These are phyloP conservation scores for Rhodotorula glutinis DNA, from an alignment of 1,284 basidiomycete genomes.

Conservation along the genomic window DNA sequence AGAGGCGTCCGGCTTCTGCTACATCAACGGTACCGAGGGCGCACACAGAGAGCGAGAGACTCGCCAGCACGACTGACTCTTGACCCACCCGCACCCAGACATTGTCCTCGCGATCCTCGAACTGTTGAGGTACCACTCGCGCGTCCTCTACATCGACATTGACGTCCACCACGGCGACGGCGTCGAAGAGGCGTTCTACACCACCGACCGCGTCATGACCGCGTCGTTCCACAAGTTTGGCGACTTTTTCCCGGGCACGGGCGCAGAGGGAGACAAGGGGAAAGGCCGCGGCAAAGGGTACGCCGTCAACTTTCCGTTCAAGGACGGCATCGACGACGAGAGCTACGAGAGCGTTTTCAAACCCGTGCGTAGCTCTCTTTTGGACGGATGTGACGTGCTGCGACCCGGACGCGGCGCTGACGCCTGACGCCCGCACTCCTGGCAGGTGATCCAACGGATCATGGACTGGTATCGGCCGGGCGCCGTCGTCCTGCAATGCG, in stretches of 20 bases:
- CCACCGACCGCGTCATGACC: constrained; percentile 94
- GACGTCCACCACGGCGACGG: constrained; percentile 98
- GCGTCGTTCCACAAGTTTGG: constrained; percentile 90
- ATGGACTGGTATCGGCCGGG: constrained; percentile 87
- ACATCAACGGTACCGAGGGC: constrained; percentile 75
- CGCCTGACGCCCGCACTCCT: not conserved
- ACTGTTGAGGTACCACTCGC: constrained; percentile 70
- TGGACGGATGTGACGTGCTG: not conserved
- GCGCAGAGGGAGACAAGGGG: constrained; percentile 66
- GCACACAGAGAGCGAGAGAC: no score
- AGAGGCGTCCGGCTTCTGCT: constrained; percentile 95
- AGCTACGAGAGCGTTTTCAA: constrained; percentile 76
- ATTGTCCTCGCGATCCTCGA: constrained; percentile 97
- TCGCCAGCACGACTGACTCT: no score
- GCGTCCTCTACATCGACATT: constrained; percentile 96
- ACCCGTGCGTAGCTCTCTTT: constrained; percentile 61
- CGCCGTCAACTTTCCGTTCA: constrained; percentile 86
- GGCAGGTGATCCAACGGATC: constrained; percentile 75
- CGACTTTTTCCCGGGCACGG: constrained; percentile 85
- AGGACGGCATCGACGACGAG: constrained; percentile 85
- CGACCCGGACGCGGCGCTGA: not conserved
- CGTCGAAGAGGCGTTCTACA: constrained; percentile 98
- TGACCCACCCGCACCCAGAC: constrained; percentile 46
- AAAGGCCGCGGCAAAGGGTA: constrained; percentile 84
- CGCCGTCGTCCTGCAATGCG: constrained; percentile 90